These are phyloP conservation scores for Elongisporangium senticosum DNA, from an alignment of 352 stramenopile genomes.

Conservation along the genomic window DNA sequence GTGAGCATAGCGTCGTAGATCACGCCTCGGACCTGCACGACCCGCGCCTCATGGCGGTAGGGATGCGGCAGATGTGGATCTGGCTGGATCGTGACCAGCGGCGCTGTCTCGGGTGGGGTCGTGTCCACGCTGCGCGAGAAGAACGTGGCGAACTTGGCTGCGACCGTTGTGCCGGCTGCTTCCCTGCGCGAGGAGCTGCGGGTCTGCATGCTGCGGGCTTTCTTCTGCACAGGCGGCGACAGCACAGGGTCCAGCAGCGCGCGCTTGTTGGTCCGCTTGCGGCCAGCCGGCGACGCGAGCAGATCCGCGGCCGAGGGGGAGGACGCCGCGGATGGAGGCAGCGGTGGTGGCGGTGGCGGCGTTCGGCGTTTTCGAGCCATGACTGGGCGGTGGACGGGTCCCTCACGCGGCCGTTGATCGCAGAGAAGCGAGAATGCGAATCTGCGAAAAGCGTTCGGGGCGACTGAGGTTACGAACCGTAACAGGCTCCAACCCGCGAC, in stretches of 20 bases:
- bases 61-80: slow-evolving; percentile 44
- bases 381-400: slow-evolving; percentile 2
- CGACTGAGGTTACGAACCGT: too few species aligned
- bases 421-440: too few species aligned
- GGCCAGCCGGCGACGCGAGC: slow-evolving; percentile 8
- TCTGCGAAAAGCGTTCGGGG: too few species aligned
- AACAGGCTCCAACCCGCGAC: too few species aligned
- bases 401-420: too few species aligned
- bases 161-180: slow-evolving; percentile 14
- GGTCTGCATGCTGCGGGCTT: slow-evolving; percentile 8
- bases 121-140: slow-evolving; percentile 7
- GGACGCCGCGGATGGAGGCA: too few species aligned
- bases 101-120: slow-evolving; percentile 3
- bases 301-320: not conserved
- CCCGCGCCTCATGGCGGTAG: slow-evolving; percentile 30
- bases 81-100: slow-evolving; percentile 29
- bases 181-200: slow-evolving; percentile 10
- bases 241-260: slow-evolving; percentile 22
- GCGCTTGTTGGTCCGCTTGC: slow-evolving; percentile 3
- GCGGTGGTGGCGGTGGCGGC: slow-evolving; percentile 5
- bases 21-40: slow-evolving; percentile 30
- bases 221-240: slow-evolving; percentile 47
- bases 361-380: slow-evolving; percentile 35
- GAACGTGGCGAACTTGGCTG: too few species aligned
- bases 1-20: slow-evolving; percentile 64